Evolutionary conservation across 495 filamentous ascomycete species (phyloP), one percentile per base, ranked within the genome.

Genomic region (Talaromyces wortmannii): DNA sequence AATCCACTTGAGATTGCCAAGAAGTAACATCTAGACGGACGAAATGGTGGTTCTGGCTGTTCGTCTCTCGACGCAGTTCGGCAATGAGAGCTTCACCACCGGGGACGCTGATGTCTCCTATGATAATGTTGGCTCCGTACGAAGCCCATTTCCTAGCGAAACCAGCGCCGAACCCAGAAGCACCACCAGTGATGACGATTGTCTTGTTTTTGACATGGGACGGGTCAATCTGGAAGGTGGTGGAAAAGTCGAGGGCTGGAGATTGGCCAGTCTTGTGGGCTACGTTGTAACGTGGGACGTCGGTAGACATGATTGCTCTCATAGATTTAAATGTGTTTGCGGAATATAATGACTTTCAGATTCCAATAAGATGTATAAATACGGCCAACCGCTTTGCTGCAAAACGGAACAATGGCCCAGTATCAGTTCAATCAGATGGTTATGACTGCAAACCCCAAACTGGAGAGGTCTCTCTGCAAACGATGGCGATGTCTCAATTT

Each of bases 161-260:
- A 0, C 67, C 74, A 33, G 66, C 70, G 0, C 77, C 77, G 18
- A 80, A 66, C 0, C 77, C 77, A 40, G 68, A 71, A 3, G 78
- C 77, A 16, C 77, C 77, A 5, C 77, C 77, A 8, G 77, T 80
- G 31, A 80, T 74, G n/a, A 79, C 23, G 30, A 80, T 74, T 0
- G 74, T 78, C 52, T 74, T 76, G 11, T 63, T 67, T 30, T 62
- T 63, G 10, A 65, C 33, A 58, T 60, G 64, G 18, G 53, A 29
- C 36, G 57, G 56, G 43, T 65, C 48, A 10, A 40, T 40, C 5
- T 40, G 36, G 36, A 40, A 40, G 36, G 36, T 40, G 8, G 36
- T 40, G 8, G 36, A 40, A 13, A 40, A 40, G 36, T 40, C 36
- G 36, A 40, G 36, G 13, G 36, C 36, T 40, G 36, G 36, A 10